Base-by-base conservation (phyloP, 805 yeast species). In the Starmerella khaoyaiensis region DNA sequence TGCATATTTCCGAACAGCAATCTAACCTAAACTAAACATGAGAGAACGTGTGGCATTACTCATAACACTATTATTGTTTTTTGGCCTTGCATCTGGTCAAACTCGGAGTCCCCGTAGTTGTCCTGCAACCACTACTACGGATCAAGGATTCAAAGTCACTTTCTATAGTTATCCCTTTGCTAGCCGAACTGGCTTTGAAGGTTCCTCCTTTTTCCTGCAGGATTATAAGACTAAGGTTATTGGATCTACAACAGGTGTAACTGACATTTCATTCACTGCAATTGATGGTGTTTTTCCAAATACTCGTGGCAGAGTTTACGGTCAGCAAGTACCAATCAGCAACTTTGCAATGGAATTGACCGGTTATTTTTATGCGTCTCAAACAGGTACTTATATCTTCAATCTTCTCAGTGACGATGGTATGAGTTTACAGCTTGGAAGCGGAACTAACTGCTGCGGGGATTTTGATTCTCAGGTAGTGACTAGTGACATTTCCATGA, bases 401-500 rank as follows among this genome's bases (percentile, higher is more conserved):
- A 21, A 7, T 5, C 14, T 21, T 11, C 5, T 6, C 25, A 25
- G 4, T 5, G 41, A 37, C 18, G 41, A 37, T 7, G 22, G 35
- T 3, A 10, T 18, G n/a, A 37, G 41, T 21, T 8, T 37, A 21
- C 41, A 37, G 19, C 12, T 37, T 3, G 41, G 41, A 9, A 20
- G 36, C 6, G 41, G 36, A 9, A 12, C 6, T 11, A 4, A n/a
- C 6, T 37, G 41, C 33, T 37, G 41, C 18, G 41, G 41, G 12
- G 37, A 37, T 20, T 32, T 37, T 17, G 18, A 17, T 7, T 6
- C 12, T 9, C 29, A 37, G 14, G 16, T 31, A 9, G 28, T 26
- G 8, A 25, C 33, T 4, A 18, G 15, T 12, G 16, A 29, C 25
- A 14, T 29, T n/a, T 29, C 8, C 20, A 9, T 14, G 7, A n/a